Percentiles rank a stretch among this genome's conserved stretches.
Evolutionary conservation across 1,139 yeast species (phyloP).

Genomic region (Arxiozyma bovina): DNA sequence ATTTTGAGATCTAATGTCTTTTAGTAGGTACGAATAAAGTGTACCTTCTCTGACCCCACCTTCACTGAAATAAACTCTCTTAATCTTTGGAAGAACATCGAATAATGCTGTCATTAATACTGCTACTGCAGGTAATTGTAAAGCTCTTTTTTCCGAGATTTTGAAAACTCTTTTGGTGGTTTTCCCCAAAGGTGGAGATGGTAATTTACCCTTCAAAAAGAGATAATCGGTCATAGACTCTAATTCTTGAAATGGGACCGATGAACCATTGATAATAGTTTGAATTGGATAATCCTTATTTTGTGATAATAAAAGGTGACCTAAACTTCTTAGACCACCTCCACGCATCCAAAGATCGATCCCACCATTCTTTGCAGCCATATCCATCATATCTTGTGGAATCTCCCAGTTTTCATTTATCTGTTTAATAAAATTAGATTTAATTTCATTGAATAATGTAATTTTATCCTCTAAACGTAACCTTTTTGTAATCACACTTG

Average conservation of each 20-base stretch:
- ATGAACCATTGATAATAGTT: constrained; percentile 56
- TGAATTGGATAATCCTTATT: constrained; percentile 46
- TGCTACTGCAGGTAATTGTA: constrained; percentile 58
- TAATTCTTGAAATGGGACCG: constrained; percentile 45
- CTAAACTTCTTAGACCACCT: constrained; percentile 59
- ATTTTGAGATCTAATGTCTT: constrained; percentile 48
- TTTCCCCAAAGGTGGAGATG: constrained; percentile 29
- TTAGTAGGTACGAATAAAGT: constrained; percentile 48
- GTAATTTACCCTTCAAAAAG: constrained; percentile 37
- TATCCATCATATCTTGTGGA: constrained; percentile 37
- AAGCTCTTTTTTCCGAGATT: constrained; percentile 51
- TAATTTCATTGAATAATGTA: constrained; percentile 41
- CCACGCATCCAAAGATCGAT: constrained; percentile 55
- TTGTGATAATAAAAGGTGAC: constrained; percentile 47
- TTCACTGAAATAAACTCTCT: constrained; percentile 54
- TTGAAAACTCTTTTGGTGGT: constrained; percentile 41
- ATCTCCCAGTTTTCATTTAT: constrained; percentile 42
- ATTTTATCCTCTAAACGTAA: constrained; percentile 40
- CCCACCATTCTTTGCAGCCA: constrained; percentile 46
- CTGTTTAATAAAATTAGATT: constrained; percentile 37
- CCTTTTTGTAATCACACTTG: constrained; percentile 51
- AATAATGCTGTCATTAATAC: constrained; percentile 50
- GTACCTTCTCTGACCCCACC: constrained; percentile 71
- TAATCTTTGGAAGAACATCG: constrained; percentile 48
- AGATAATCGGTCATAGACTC: constrained; percentile 41